These are phyloP conservation scores for Priceomyces castillae DNA, from an alignment of 805 yeast species.

Conservation along the genomic window DNA sequence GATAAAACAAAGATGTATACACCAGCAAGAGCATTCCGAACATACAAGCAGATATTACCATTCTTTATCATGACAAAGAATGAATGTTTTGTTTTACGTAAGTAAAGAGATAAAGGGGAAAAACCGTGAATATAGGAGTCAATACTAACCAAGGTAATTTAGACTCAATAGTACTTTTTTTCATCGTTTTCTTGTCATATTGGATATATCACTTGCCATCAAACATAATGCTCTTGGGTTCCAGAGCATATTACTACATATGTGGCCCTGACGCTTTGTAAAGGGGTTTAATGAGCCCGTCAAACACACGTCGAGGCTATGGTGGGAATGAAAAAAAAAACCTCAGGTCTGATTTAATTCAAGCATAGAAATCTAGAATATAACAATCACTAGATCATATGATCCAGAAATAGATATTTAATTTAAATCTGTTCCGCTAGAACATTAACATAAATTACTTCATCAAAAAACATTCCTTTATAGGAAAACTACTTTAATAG, in stretches of 20 bases:
- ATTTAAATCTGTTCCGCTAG: too few relatives aligned
- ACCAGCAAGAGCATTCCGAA: neutral
- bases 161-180: slow-evolving; percentile 21
- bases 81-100: slow-evolving; percentile 34
- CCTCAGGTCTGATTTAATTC: too few relatives aligned
- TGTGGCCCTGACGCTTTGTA: slow-evolving; percentile 23
- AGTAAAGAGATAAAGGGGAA: too few relatives aligned
- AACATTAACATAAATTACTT: too few relatives aligned
- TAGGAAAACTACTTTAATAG: neutral
- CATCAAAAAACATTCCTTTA: neutral
- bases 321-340: too few relatives aligned
- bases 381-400: too few relatives aligned
- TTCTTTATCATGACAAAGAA: slow-evolving; percentile 47
- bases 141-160: too few relatives aligned
- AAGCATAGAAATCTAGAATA: too few relatives aligned
- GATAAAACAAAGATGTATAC: neutral
- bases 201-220: slow-evolving; percentile 27
- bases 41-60: slow-evolving; percentile 29
- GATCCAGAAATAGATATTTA: too few relatives aligned
- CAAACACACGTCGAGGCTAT: too few relatives aligned
- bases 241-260: slow-evolving; percentile 35
- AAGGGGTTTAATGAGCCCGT: too few relatives aligned
- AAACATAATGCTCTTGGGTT: slow-evolving; percentile 26
- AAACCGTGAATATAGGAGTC: too few relatives aligned
- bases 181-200: slow-evolving; percentile 24